A percentile compares a stretch with the other conserved stretches of the same genome.
Conservation (phyloP, 164 flowering plant genomes). For the Vitis vinifera region DNA sequence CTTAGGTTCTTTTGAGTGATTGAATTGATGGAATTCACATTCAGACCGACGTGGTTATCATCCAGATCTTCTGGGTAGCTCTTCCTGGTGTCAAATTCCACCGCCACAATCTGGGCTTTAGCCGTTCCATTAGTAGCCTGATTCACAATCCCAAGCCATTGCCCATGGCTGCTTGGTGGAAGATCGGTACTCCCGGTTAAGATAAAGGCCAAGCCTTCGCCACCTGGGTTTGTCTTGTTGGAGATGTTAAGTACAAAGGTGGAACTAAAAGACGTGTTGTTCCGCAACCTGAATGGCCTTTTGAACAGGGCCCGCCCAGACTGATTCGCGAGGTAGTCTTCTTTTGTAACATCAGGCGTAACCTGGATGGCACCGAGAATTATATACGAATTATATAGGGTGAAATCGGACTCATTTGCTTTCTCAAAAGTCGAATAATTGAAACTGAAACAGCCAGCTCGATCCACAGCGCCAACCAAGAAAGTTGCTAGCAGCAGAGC, state of each 20-base stretch:
- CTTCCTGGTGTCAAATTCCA: constrained; percentile 64
- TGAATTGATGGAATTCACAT: constrained; percentile 42
- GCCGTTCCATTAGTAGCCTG: constrained; percentile 25
- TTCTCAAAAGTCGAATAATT: no score
- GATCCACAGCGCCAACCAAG: no score
- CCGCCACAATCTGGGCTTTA: constrained; percentile 30
- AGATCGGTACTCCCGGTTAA: constrained; percentile 20
- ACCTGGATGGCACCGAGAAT: no score
- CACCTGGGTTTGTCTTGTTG: constrained; percentile 21
- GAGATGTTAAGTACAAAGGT: constrained; percentile 33
- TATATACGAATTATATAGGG: no score
- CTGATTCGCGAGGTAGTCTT: constrained; percentile 6
- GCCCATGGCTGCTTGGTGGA: constrained; percentile 46
- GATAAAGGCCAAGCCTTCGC: constrained; percentile 66
- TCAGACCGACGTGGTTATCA: constrained; percentile 53
- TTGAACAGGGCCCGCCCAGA: constrained; percentile 9
- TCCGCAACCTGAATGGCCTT: constrained; percentile 18
- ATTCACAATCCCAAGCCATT: constrained; percentile 64
- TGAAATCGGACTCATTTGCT: no score
- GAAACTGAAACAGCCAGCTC: no score
- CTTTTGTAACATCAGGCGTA: no score
- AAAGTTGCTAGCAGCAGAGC: no score
- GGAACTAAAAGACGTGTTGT: constrained; percentile 29
- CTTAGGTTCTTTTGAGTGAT: constrained; percentile 18
- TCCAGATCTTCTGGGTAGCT: constrained; percentile 45